These are phyloP conservation scores for Mycosphaerelloides madeirae DNA, from an alignment of 2,329 filamentous ascomycete species.

Conservation along the genomic window DNA sequence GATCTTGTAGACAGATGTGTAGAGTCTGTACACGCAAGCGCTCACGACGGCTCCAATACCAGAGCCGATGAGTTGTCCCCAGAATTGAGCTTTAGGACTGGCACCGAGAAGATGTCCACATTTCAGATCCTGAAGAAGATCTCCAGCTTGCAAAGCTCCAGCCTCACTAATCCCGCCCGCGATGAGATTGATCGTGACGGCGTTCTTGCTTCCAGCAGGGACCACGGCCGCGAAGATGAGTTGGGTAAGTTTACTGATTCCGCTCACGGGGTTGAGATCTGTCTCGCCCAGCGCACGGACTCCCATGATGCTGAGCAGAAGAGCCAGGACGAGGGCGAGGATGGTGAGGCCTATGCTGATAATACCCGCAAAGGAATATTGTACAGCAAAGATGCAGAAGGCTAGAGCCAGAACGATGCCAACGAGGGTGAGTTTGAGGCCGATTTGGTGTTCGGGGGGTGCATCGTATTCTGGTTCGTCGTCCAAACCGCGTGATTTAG, in stretches of 20 bases:
- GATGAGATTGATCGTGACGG: slow-evolving; percentile 90
- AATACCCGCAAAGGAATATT: slow-evolving; percentile 74
- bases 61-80: slow-evolving; percentile 88
- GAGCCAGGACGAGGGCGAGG: slow-evolving; percentile 74
- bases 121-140: slow-evolving; percentile 95
- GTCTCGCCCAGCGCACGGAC: slow-evolving; percentile 69
- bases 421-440: slow-evolving; percentile 64
- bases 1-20: slow-evolving; percentile 83
- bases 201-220: slow-evolving; percentile 71
- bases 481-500: slow-evolving; percentile 3
- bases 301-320: slow-evolving; percentile 61
- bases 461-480: slow-evolving; percentile 63
- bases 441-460: slow-evolving; percentile 75
- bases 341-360: slow-evolving; percentile 79
- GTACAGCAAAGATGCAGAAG: slow-evolving; percentile 76
- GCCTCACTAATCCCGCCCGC: slow-evolving; percentile 83
- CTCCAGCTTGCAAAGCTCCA: slow-evolving; percentile 87
- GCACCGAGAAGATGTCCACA: slow-evolving; percentile 91
- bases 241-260: slow-evolving; percentile 94
- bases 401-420: slow-evolving; percentile 70
- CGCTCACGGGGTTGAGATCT: slow-evolving; percentile 91
- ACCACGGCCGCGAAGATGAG: slow-evolving; percentile 90
- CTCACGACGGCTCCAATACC: slow-evolving; percentile 80
- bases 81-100: slow-evolving; percentile 91
- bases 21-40: slow-evolving; percentile 81